Conservation (phyloP, 2,329 filamentous ascomycete species). For the Alternaria incomplexa region DNA sequence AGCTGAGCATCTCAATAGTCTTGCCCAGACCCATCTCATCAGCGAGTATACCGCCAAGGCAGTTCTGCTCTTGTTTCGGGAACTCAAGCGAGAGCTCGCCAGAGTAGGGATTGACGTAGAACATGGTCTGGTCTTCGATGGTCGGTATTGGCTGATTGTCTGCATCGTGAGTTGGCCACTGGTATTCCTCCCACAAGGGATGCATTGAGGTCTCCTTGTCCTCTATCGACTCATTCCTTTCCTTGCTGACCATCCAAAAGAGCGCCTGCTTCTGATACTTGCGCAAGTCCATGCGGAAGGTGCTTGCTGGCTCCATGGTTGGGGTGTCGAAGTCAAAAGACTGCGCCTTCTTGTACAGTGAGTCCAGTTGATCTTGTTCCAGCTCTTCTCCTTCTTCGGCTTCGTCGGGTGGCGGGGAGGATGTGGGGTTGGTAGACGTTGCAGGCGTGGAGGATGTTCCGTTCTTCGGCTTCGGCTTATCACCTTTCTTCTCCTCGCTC, state of each 20-base stretch:
- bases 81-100: conserved; percentile 92
- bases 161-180: conserved; percentile 85
- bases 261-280: conserved; percentile 96
- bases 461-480: conserved; percentile 56
- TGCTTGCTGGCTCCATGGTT: conserved; percentile 79
- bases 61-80: conserved; percentile 91
- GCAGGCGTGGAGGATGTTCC: conserved; percentile 24
- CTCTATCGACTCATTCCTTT: conserved; percentile 75
- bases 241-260: conserved; percentile 95
- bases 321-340: conserved; percentile 95
- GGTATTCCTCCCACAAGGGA: conserved; percentile 95
- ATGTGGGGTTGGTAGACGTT: conserved; percentile 51
- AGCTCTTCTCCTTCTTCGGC: conserved; percentile 87
- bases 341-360: conserved; percentile 93
- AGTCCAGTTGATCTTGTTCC: conserved; percentile 93
- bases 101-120: conserved; percentile 97
- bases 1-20: conserved; percentile 96
- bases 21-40: conserved; percentile 99
- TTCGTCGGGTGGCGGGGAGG: conserved; percentile 66
- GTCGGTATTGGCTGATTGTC: conserved; percentile 77
- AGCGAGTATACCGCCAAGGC: conserved; percentile 88
- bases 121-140: conserved; percentile 71
- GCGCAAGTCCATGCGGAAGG: conserved; percentile 81
- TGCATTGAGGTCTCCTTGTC: conserved; percentile 84
- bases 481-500: conserved; percentile 74